A percentile compares a stretch with the other conserved stretches of the same genome.
Conservation (phyloP, 768 basidiomycete species). For the Pleurotus platypus region DNA sequence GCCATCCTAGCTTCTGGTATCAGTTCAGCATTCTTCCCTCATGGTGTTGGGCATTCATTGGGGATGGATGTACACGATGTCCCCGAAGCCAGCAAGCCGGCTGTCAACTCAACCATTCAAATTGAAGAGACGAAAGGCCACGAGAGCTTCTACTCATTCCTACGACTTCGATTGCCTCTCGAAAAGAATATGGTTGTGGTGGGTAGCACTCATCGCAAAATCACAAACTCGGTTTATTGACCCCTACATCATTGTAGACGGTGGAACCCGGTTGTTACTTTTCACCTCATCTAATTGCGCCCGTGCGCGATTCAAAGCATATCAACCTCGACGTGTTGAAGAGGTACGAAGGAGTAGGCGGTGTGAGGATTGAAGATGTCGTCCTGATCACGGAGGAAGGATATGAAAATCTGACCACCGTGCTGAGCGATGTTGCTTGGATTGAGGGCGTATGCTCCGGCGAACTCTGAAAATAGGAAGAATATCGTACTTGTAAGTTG, state of each 20-base stretch:
- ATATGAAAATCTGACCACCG: constrained; percentile 82
- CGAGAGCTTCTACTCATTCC: constrained; percentile 71
- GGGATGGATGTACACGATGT: constrained; percentile 85
- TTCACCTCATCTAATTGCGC: constrained; percentile 68
- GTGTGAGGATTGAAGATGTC: constrained; percentile 93
- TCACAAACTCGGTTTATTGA: not conserved
- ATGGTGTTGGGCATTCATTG: constrained; percentile 87
- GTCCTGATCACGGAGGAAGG: constrained; percentile 73
- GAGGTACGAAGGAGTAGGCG: constrained; percentile 80
- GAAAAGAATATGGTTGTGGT: constrained; percentile 84
- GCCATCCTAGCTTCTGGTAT: constrained; percentile 75
- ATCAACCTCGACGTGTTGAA: constrained; percentile 44
- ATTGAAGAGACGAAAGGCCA: constrained; percentile 34
- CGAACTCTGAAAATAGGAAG: constrained; percentile 22
- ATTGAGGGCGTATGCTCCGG: constrained; percentile 84
- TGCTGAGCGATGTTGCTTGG: constrained; percentile 78
- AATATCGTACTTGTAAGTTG: too few relatives aligned
- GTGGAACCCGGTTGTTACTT: constrained; percentile 92
- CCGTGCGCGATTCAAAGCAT: too few relatives aligned
- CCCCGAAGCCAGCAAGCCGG: constrained; percentile 75
- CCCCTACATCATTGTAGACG: constrained; percentile 43
- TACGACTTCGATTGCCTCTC: constrained; percentile 75
- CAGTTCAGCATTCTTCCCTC: constrained; percentile 89
- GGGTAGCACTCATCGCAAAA: constrained; percentile 25
- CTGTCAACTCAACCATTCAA: constrained; percentile 45